Evolutionary conservation across 108 stramenopile species (phyloP).

Genomic region (Bacterosira constricta): DNA sequence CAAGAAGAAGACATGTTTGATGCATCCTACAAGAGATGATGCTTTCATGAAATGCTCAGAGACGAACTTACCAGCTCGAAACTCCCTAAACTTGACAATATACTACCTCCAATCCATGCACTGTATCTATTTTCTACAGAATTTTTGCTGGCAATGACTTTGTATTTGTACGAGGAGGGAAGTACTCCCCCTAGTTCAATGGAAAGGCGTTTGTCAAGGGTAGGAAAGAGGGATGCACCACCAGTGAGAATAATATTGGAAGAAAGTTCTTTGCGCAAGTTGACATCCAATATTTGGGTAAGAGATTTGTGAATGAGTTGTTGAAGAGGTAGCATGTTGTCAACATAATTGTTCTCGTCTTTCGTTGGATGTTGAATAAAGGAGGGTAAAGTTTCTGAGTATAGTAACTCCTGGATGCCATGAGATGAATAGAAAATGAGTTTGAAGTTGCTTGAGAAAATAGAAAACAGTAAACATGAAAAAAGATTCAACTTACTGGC

Average conservation of each 20-base stretch:
- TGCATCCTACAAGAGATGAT: too few relatives aligned
- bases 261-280: slow-evolving; percentile 81
- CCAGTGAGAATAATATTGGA: slow-evolving; percentile 77
- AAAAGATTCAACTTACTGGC: slow-evolving; percentile 17
- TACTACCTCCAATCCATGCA: slow-evolving; percentile 94
- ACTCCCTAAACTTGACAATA: slow-evolving; percentile 93
- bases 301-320: slow-evolving; percentile 72
- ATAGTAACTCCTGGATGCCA: slow-evolving; percentile 58
- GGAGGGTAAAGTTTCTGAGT: slow-evolving; percentile 64
- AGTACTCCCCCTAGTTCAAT: slow-evolving; percentile 56
- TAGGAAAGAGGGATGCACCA: slow-evolving; percentile 64
- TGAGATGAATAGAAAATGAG: background rate
- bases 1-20: too few relatives aligned
- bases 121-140: slow-evolving; percentile 79
- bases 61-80: slow-evolving; percentile 74
- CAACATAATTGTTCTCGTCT: slow-evolving; percentile 15
- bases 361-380: slow-evolving; percentile 17
- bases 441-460: background rate
- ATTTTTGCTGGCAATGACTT: slow-evolving; percentile 66
- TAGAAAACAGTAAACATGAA: background rate
- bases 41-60: background rate
- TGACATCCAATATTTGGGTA: slow-evolving; percentile 74
- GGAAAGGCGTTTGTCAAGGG: slow-evolving; percentile 74
- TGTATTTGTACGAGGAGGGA: slow-evolving; percentile 69
- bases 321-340: slow-evolving; percentile 67